Conservation (phyloP, 2,329 filamentous ascomycete genomes). For the Diplodia sapinea region DNA sequence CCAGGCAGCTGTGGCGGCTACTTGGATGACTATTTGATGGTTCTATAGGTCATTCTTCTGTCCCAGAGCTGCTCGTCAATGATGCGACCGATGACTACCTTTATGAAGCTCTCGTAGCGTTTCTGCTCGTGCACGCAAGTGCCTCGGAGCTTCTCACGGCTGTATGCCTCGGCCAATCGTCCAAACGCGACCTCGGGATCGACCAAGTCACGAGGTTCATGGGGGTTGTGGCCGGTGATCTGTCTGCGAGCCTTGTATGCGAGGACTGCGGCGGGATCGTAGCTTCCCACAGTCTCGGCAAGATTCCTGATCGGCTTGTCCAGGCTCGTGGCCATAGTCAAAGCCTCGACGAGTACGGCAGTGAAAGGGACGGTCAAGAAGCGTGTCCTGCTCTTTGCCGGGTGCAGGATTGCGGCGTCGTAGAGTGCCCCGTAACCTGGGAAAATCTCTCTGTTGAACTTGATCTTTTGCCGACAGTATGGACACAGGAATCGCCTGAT, state of each 20-base stretch:
- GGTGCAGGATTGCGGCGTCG: background rate
- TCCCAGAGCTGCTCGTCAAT: background rate
- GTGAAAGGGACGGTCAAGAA: background rate
- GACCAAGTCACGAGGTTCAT: background rate
- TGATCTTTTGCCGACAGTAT: background rate
- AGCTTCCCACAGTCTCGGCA: too few species aligned
- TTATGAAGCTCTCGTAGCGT: background rate
- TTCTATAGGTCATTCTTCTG: background rate
- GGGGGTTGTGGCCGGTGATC: background rate
- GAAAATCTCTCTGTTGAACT: background rate
- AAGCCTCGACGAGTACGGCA: background rate
- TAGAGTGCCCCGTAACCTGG: background rate
- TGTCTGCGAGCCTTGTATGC: background rate
- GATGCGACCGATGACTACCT: background rate
- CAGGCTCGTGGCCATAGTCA: too few species aligned
- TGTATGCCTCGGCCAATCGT: too few species aligned
- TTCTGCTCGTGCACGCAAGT: too few species aligned
- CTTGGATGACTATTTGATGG: background rate
- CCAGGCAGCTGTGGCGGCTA: too few species aligned
- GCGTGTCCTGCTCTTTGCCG: background rate
- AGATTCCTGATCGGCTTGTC: too few species aligned
- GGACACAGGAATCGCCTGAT: background rate
- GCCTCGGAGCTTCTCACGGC: too few species aligned
- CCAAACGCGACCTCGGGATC: background rate
- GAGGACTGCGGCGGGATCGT: background rate